Base-by-base conservation (phyloP, 305 asterid species). In the Fraxinus angustifolia region DNA sequence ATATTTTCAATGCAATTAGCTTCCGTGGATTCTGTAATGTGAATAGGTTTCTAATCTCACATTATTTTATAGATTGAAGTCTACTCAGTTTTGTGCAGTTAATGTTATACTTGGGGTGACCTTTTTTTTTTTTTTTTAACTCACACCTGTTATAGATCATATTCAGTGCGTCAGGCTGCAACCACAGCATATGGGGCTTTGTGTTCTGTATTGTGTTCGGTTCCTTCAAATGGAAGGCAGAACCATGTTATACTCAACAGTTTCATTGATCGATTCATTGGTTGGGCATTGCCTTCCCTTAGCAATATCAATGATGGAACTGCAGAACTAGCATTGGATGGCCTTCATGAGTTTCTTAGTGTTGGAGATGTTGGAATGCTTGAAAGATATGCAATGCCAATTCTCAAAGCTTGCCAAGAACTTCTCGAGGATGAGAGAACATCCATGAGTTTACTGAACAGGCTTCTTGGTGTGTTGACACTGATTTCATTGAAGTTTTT, bases 351-450 rank as follows among this genome's bases (percentile, higher is more conserved):
- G 83, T 96, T 96, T 88, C 97, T 96, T 79, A 91, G 85, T 87
- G 92, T 90, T 77, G 97, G 98, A 81, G 99, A 96, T 81, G 92
- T 89, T 86, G 93, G 92, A 82, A 91, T 97, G 75, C 89, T 91
- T 80, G 99, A 96, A 91, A 91, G 97, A 84, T 94, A 91, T 91
- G 97, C 98, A 53, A 86, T 93, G 87, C 95, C 98, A 76, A 91
- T 96, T 86, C 97, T 96, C 83, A 96, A 93, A 88, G 93, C 98
- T 75, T 96, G 98, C 87, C 98, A 94, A 87, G 98, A 94, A 86
- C 94, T 96, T 89, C 98, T 96, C 48, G 99, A 96, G 87, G 99
- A 96, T 58, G 99, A 94, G 89, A 92, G 98, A 86, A 96, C 97
- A 87, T 91, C 99, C 84, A 79, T 93, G 91, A 91, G 81, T 86